These are phyloP conservation scores for Phytophthora capsici DNA, from an alignment of 352 stramenopile species.

Conservation along the genomic window DNA sequence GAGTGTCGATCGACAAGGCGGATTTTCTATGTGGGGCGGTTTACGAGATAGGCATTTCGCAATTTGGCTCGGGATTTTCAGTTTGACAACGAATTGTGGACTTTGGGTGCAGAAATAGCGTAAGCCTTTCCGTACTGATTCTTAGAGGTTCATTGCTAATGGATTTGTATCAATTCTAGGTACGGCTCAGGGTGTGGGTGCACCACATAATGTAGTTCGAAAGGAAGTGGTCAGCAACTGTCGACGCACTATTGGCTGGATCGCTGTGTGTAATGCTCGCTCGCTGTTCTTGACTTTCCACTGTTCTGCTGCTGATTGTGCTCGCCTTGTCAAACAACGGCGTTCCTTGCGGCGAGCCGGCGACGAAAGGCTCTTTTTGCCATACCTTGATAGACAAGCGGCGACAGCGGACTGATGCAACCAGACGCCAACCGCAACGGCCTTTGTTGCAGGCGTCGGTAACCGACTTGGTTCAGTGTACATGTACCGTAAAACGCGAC, in stretches of 20 bases:
- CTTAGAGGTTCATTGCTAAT: not conserved
- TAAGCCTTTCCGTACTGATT: not conserved
- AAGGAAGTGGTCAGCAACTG: conserved; percentile 4
- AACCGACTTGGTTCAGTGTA: too few relatives aligned
- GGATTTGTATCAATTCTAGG: not conserved
- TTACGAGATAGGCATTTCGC: not conserved
- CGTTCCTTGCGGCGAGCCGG: conserved; percentile 10
- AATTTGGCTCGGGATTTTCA: conserved; percentile 10
- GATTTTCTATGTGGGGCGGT: not conserved
- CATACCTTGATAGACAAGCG: conserved; percentile 4
- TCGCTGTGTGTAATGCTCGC: conserved; percentile 22
- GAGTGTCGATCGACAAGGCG: conserved; percentile 8
- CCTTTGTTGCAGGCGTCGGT: not conserved
- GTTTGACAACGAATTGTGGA: not conserved
- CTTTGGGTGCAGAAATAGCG: conserved; percentile 4
- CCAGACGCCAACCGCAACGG: not conserved
- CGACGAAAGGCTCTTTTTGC: conserved; percentile 21
- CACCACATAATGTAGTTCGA: conserved; percentile 2
- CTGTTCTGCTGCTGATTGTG: conserved; percentile 25
- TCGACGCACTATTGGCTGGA: conserved; percentile 10
- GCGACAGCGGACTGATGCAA: conserved; percentile 24
- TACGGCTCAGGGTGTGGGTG: not conserved
- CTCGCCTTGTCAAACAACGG: conserved; percentile 17
- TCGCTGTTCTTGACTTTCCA: conserved; percentile 17
- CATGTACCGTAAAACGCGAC: too few relatives aligned